Evolutionary conservation across 257 asterid species (phyloP), one percentile per base, ranked within the genome.

Genomic region (Ajuga chamaepitys): DNA sequence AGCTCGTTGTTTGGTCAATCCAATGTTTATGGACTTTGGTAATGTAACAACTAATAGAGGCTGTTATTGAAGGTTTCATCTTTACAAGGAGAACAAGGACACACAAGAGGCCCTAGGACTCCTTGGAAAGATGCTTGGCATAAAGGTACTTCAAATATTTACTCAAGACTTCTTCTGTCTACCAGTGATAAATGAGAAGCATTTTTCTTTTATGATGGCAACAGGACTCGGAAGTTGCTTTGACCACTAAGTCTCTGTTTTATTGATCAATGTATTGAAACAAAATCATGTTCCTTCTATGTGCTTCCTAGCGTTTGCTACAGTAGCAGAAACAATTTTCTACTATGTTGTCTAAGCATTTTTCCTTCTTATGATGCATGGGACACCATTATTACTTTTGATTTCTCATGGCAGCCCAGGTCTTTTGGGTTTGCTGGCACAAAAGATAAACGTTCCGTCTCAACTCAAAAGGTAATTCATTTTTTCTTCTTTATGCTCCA

Each of bases 371-470:
- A 40, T 18, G 60, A 54, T 64, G 34, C 37, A 28, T 57, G 37
- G 40, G 25, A 18, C 74, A 56, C 65, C 47, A 64, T 71, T 78
- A 53, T 58, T 14, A 71, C 40, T 58, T 68, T 38, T 47, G 18
- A 70, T 47, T 67, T 60, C 37, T 72, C 63, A 30, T 80, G 78
- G 78, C 97, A 89, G 97, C 87, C 92, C 57, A 85, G 88, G 75
- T 88, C 96, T 32, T 93, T 93, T 50, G 97, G 97, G 24, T 93
- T 89, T 83, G 84, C 97, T 70, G 99, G 99, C 74, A 93, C 99
- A 13, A 93, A 93, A 77, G 99, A 93, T 75, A 93, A 93, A 72
- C 96, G 97, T 59, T 68, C 96, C 41, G 88, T 89, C 18, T 61
- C 99, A 35, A 89, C 95, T 77, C 99, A 93, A 77, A 84, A 88